Evolutionary conservation across 192 early-diverging fungal species (phyloP).

Genomic region (Fimicolochytrium jonesii): DNA sequence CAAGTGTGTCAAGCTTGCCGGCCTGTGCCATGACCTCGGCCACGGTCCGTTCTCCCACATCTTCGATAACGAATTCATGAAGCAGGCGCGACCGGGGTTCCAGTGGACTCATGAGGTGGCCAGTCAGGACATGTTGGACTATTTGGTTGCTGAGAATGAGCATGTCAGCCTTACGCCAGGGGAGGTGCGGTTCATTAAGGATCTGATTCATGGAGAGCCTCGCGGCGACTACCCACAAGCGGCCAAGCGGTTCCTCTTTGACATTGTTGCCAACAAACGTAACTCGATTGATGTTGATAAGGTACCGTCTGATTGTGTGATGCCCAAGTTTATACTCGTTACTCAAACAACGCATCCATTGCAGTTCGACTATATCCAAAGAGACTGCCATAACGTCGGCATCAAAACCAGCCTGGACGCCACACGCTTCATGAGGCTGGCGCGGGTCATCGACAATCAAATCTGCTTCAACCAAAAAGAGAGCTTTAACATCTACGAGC

Average conservation of each 20-base stretch:
- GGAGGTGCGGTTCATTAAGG: constrained; percentile 44
- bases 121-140: constrained; percentile 81
- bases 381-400: constrained; percentile 74
- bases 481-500: constrained; percentile 74
- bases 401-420: constrained; percentile 58
- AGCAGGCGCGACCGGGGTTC: constrained; percentile 35
- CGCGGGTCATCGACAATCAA: constrained; percentile 83
- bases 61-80: constrained; percentile 90
- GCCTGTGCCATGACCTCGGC: constrained; percentile 93
- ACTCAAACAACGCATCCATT: too few relatives aligned
- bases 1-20: constrained; percentile 83
- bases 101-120: constrained; percentile 54
- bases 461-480: constrained; percentile 90
- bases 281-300: constrained; percentile 96
- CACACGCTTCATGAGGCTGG: constrained; percentile 69
- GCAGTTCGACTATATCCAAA: constrained; percentile 52
- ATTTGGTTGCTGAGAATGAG: constrained; percentile 66
- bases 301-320: too few relatives aligned
- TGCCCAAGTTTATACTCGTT: too few relatives aligned
- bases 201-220: constrained; percentile 41
- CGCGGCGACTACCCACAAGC: constrained; percentile 25
- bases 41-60: constrained; percentile 95
- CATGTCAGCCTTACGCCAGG: constrained; percentile 51
- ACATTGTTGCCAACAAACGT: constrained; percentile 94
- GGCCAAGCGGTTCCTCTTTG: constrained; percentile 74